Evolutionary conservation across 192 early-diverging fungal genomes (phyloP).

Genomic region (Cetraspora pellucida): DNA sequence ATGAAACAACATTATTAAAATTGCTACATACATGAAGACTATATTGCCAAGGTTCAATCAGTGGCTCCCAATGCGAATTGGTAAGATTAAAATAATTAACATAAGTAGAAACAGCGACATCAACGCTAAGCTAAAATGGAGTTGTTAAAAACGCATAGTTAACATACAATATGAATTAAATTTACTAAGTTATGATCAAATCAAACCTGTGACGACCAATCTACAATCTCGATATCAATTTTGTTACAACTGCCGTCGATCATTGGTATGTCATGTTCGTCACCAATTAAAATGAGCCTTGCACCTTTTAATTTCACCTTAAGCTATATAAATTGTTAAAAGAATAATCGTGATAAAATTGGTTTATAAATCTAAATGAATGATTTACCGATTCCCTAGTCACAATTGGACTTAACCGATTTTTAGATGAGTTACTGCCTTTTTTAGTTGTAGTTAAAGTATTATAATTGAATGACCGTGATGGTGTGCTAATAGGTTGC

Average conservation of each 20-base stretch:
- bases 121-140: conserved; percentile 51
- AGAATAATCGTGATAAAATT: not conserved
- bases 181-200: conserved; percentile 13
- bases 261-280: conserved; percentile 92
- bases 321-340: conserved; percentile 41
- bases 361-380: not conserved
- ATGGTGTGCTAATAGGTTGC: conserved; percentile 27
- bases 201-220: conserved; percentile 81
- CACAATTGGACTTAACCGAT: conserved; percentile 45
- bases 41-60: conserved; percentile 90
- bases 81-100: conserved; percentile 96
- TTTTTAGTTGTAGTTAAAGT: conserved; percentile 14
- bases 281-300: conserved; percentile 87
- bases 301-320: conserved; percentile 68
- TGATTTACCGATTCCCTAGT: conserved; percentile 54
- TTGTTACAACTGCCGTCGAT: conserved; percentile 82
- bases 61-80: conserved; percentile 98
- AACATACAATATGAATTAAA: not conserved
- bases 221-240: conserved; percentile 73
- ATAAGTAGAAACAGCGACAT: conserved; percentile 69
- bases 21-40: conserved; percentile 47
- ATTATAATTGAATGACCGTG: conserved; percentile 30
- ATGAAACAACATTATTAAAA: not conserved
- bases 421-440: not conserved
- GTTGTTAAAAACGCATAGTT: not conserved